Evolutionary conservation across 441 rosid genomes (phyloP), one percentile per base, ranked within the genome.

Genomic region (Adansonia grandidieri): DNA sequence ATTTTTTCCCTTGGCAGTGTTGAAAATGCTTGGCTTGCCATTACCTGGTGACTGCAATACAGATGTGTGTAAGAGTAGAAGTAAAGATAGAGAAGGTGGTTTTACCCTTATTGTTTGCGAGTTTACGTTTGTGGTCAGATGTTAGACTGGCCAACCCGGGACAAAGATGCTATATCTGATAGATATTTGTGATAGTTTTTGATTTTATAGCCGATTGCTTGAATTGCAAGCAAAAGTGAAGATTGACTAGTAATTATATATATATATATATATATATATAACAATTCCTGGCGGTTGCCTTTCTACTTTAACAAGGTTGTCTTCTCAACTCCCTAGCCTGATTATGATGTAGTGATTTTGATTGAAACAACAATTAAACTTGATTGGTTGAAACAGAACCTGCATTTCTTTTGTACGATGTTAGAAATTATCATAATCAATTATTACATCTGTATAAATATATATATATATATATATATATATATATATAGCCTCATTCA

Each of bases 141-240:
- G 81, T 84, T 83, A 78, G 79, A 79, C 85, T 75, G 68, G 86
- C 93, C 78, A 84, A 80, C 86, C 14, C 78, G 75, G 71, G 74
- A 75, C 82, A 79, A 79, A 22, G 53, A 32, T 69, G 72, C 80
- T 40, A 37, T 37, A 22, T 79, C 82, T 77, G 84, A 83, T 84
- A 76, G 86, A 80, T 61, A 73, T 78, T 81, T 84, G 86, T 77
- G 81, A 76, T 71, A 82, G 17, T 17, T 37, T 37, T 37, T 32
- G 17, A 86, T 82, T 78, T 81, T 86, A 78, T 86, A 82, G 83
- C 90, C 86, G 86, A 91, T 90, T 65, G 83, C 80, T 81, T 85
- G 83, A 83, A 81, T 86, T 87, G 89, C 80, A 85, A 81, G 88
- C 84, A 88, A 76, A 81, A 80, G 22, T 68, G 75, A 82, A 77